Conservation (phyloP, 192 early-diverging fungal genomes). For the Coemansia sp. region DNA sequence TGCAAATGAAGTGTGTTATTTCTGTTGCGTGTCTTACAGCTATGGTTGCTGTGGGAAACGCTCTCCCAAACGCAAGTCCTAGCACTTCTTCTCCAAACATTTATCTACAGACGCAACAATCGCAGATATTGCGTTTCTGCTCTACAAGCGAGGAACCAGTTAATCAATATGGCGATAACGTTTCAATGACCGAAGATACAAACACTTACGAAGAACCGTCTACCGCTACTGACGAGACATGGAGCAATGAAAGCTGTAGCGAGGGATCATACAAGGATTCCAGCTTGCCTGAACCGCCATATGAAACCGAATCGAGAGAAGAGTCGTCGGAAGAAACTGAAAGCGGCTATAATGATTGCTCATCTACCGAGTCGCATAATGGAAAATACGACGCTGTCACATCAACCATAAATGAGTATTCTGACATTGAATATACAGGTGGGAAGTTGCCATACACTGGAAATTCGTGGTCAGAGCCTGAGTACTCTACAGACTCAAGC, state of each 20-base stretch:
- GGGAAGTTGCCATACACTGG: not conserved
- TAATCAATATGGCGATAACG: not conserved
- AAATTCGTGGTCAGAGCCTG: not conserved
- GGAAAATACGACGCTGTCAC: not conserved
- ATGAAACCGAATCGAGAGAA: not conserved
- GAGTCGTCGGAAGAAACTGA: not conserved
- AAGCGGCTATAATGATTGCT: not conserved
- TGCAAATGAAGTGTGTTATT: conserved; percentile 5
- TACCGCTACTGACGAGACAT: not conserved
- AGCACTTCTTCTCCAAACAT: not conserved
- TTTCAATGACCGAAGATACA: not conserved
- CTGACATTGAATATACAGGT: not conserved
- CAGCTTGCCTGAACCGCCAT: not conserved
- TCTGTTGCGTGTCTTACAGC: not conserved
- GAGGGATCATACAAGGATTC: not conserved
- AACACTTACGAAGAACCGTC: not conserved
- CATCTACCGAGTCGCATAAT: not conserved
- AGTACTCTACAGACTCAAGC: not conserved
- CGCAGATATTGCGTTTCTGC: not conserved
- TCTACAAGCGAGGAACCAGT: not conserved
- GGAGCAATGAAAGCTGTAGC: not conserved
- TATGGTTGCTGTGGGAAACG: not conserved
- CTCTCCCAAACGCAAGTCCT: not conserved
- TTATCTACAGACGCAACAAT: not conserved
- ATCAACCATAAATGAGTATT: not conserved